A percentile compares a stretch with the other conserved stretches of the same genome.
Conservation (phyloP, 129 eudicot species). For the Helianthus tuberosus region DNA sequence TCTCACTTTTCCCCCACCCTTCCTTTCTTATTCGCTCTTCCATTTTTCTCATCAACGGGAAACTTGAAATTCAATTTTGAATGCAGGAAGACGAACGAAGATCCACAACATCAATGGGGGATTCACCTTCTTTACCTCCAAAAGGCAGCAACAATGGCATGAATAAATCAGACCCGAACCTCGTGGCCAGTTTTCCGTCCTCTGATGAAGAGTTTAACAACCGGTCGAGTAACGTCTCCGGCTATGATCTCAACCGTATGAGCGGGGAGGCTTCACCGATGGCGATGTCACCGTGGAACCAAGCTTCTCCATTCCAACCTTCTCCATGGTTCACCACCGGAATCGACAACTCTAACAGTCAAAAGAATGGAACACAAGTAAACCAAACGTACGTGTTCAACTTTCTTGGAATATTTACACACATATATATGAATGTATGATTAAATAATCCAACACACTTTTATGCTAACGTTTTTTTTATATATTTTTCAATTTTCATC, state of each 20-base stretch:
- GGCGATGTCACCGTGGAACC: conserved; percentile 91
- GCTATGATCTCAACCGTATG: conserved; percentile 52
- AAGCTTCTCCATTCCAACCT: conserved; percentile 38
- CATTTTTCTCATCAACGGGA: background rate
- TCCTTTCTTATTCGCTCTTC: conserved; percentile 20
- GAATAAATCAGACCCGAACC: conserved; percentile 45
- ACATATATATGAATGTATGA: background rate
- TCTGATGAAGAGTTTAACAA: conserved; percentile 34
- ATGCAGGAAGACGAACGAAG: conserved; percentile 36
- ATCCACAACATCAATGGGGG: conserved; percentile 30
- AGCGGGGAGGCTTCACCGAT: conserved; percentile 77
- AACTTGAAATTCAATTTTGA: background rate
- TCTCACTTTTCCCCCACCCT: conserved; percentile 25
- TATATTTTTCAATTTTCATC: too few relatives aligned
- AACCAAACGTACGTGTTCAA: background rate
- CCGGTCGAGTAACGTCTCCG: conserved; percentile 68
- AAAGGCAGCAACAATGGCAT: conserved; percentile 26
- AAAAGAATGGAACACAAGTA: background rate
- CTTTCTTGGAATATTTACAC: background rate
- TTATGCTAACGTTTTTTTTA: too few relatives aligned
- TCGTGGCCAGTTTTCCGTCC: background rate
- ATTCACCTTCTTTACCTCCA: conserved; percentile 33
- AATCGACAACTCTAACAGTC: background rate
- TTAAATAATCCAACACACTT: background rate
- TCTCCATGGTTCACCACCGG: conserved; percentile 49